Percentiles rank a stretch among this genome's conserved stretches.
Evolutionary conservation across 2,329 filamentous ascomycete genomes (phyloP).

Genomic region (Phyllachora maydis): DNA sequence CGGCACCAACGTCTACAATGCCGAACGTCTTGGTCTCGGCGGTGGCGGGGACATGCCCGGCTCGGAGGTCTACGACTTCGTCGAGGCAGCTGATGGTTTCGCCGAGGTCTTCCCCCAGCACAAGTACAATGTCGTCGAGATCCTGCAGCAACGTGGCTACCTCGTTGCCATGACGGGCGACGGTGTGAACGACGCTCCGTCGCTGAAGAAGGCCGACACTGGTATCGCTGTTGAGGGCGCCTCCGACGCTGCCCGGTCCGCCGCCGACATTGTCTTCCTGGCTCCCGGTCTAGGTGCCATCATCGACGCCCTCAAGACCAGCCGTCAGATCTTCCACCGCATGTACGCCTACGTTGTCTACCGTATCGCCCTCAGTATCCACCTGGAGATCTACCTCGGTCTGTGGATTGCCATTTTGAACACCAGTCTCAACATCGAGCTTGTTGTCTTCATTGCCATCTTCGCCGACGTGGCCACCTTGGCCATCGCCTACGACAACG

Average conservation of each 20-base stretch:
- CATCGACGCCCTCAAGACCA: constrained; percentile 82
- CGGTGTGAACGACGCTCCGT: constrained; percentile 85
- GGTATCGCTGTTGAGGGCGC: constrained; percentile 89
- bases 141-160: constrained; percentile 82
- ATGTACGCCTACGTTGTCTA: constrained; percentile 96
- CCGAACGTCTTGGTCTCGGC: constrained; percentile 76
- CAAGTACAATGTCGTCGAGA: constrained; percentile 89
- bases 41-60: constrained; percentile 84
- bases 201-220: constrained; percentile 87
- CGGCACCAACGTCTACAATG: constrained; percentile 85
- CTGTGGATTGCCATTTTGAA: constrained; percentile 84
- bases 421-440: constrained; percentile 61
- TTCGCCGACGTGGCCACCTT: constrained; percentile 86
- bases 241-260: constrained; percentile 76
- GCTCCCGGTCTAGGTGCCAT: constrained; percentile 80
- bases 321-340: constrained; percentile 86
- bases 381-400: constrained; percentile 80
- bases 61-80: constrained; percentile 87
- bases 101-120: constrained; percentile 89
- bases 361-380: constrained; percentile 79
- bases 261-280: constrained; percentile 86
- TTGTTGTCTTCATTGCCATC: constrained; percentile 87
- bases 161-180: constrained; percentile 93
- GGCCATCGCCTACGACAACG: constrained; percentile 85
- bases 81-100: constrained; percentile 87